A percentile compares a stretch with the other conserved stretches of the same genome.
phyloP scores from a whole-genome alignment of 2,329 filamentous ascomycete genomes.

The Microcera coccophila region DNA sequence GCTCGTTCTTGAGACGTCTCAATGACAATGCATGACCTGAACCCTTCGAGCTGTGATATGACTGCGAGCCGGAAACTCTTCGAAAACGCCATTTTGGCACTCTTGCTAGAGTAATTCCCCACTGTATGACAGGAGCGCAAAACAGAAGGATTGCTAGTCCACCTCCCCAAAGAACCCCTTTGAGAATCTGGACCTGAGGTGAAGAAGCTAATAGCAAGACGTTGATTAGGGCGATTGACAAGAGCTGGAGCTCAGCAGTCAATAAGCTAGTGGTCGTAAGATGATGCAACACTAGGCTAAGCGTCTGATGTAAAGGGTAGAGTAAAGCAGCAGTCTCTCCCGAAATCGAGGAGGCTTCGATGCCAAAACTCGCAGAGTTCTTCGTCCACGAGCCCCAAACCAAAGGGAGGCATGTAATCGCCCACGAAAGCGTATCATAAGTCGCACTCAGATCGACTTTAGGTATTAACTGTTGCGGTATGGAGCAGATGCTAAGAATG shows the following conservation, averaged over 20 bases:
- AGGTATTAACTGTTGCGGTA: slow-evolving; percentile 71
- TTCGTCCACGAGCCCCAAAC: slow-evolving; percentile 24
- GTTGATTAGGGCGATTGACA: slow-evolving; percentile 79
- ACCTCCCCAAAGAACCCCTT: slow-evolving; percentile 80
- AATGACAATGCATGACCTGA: slow-evolving; percentile 43
- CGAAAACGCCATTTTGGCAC: slow-evolving; percentile 90
- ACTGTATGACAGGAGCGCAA: slow-evolving; percentile 71
- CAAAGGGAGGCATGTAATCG: slow-evolving; percentile 67
- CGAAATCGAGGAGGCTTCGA: slow-evolving; percentile 35
- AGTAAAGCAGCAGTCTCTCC: slow-evolving; percentile 61
- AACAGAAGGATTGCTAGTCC: slow-evolving; percentile 70
- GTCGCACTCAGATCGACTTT: slow-evolving; percentile 53
- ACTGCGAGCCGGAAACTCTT: slow-evolving; percentile 44
- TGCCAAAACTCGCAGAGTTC: slow-evolving; percentile 33
- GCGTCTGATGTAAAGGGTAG: slow-evolving; percentile 78
- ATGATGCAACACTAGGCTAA: slow-evolving; percentile 70
- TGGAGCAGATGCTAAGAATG: slow-evolving; percentile 71
- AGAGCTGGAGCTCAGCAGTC: slow-evolving; percentile 79
- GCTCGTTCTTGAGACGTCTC: slow-evolving; percentile 43
- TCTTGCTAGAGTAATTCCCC: slow-evolving; percentile 80
- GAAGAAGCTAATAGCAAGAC: slow-evolving; percentile 72
- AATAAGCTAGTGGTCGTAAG: slow-evolving; percentile 87
- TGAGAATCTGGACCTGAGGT: slow-evolving; percentile 80
- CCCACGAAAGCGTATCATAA: slow-evolving; percentile 72
- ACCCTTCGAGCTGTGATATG: slow-evolving; percentile 35